Conservation (phyloP, 2,329 filamentous ascomycete species). For the Calonectria fujianensis region DNA sequence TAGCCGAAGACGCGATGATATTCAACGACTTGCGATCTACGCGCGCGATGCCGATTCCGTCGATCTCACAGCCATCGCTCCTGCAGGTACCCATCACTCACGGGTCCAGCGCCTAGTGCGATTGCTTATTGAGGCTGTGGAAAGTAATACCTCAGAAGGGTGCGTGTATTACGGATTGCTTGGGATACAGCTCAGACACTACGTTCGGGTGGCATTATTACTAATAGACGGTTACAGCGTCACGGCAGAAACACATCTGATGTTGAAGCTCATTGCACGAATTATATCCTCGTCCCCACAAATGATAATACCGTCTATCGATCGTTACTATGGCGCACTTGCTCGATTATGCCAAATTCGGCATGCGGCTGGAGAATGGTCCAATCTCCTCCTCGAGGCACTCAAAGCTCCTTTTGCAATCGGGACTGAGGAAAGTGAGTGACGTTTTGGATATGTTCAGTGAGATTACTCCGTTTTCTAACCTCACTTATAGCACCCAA, state of each 20-base stretch:
- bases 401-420: slow-evolving; percentile 56
- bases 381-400: slow-evolving; percentile 53
- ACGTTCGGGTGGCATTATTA: background rate
- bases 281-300: slow-evolving; percentile 51
- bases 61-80: slow-evolving; percentile 61
- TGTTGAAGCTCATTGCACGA: slow-evolving; percentile 62
- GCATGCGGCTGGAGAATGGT: slow-evolving; percentile 45
- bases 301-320: slow-evolving; percentile 50
- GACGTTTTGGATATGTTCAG: background rate
- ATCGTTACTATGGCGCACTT: slow-evolving; percentile 65
- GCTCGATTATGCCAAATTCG: slow-evolving; percentile 59
- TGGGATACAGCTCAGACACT: background rate
- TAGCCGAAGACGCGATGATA: slow-evolving; percentile 65
- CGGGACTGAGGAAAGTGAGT: slow-evolving; percentile 47
- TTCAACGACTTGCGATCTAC: slow-evolving; percentile 68
- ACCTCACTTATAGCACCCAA: slow-evolving; percentile 36
- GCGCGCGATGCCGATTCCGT: slow-evolving; percentile 64
- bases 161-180: slow-evolving; percentile 44
- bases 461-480: background rate
- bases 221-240: slow-evolving; percentile 47
- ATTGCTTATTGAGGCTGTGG: slow-evolving; percentile 61
- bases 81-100: slow-evolving; percentile 54
- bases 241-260: slow-evolving; percentile 51
- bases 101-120: slow-evolving; percentile 60
- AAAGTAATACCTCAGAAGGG: slow-evolving; percentile 49